Conservation (phyloP, 768 basidiomycete species). For the Dentipellis fragilis region DNA sequence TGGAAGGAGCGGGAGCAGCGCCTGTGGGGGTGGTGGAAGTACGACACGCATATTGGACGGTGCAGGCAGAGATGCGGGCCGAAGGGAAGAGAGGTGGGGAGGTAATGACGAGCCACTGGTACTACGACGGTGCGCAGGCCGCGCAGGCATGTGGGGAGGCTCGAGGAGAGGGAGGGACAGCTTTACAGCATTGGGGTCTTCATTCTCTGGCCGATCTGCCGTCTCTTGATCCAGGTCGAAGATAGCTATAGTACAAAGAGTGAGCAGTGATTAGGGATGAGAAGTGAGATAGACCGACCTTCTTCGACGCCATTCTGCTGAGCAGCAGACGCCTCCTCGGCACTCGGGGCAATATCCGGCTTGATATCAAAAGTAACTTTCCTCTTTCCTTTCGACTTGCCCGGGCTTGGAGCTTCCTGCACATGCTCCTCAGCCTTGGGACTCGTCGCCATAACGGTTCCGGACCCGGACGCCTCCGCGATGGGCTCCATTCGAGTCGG, state of each 20-base stretch:
- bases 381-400: slow-evolving; percentile 39
- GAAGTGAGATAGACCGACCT: slow-evolving; percentile 12
- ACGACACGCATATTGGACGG: slow-evolving; percentile 45
- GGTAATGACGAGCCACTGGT: slow-evolving; percentile 32
- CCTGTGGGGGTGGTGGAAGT: slow-evolving; percentile 8
- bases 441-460: not conserved
- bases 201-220: slow-evolving; percentile 21
- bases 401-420: slow-evolving; percentile 4
- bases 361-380: slow-evolving; percentile 69
- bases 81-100: slow-evolving; percentile 46
- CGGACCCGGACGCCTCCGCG: not conserved
- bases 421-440: not conserved
- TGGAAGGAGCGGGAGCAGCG: not conserved
- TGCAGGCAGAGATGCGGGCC: slow-evolving; percentile 60
- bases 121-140: slow-evolving; percentile 17
- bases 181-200: slow-evolving; percentile 15
- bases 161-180: slow-evolving; percentile 27
- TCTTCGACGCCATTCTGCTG: slow-evolving; percentile 27
- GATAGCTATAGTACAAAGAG: slow-evolving; percentile 35
- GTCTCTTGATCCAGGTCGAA: slow-evolving; percentile 60
- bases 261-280: not conserved
- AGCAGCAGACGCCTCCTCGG: slow-evolving; percentile 17
- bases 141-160: slow-evolving; percentile 17
- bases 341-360: slow-evolving; percentile 35
- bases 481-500: not conserved